Conservation (phyloP, 495 filamentous ascomycete species). For the Penicillium macrosclerotiorum region DNA sequence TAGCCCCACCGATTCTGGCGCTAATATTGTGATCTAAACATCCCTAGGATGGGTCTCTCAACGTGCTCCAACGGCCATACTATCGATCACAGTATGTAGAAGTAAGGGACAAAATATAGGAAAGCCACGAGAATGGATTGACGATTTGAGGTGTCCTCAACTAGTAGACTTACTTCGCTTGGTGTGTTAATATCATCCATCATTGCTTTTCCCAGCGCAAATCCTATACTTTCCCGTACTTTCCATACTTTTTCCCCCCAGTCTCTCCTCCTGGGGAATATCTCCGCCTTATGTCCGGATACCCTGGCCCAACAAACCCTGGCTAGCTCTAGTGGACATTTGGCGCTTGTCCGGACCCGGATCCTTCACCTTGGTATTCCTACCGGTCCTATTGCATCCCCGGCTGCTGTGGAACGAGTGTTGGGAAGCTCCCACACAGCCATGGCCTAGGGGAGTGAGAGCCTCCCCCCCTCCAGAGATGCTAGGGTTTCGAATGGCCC, state of each 20-base stretch:
- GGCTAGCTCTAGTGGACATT: no score
- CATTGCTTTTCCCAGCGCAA: slow-evolving; percentile 5
- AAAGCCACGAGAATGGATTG: neutral
- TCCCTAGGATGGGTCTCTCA: no score
- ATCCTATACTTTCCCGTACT: no score
- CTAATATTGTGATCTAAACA: neutral
- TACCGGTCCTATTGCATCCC: slow-evolving; percentile 16
- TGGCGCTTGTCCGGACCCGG: neutral
- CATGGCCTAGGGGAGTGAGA: slow-evolving; percentile 7
- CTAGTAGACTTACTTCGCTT: neutral
- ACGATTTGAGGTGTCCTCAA: neutral
- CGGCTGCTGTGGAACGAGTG: slow-evolving; percentile 9
- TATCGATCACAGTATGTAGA: no score
- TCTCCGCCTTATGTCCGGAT: no score
- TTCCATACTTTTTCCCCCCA: neutral
- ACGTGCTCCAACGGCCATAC: no score
- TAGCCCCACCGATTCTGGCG: neutral
- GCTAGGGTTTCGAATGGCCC: neutral
- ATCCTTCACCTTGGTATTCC: slow-evolving; percentile 4
- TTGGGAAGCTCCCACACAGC: neutral
- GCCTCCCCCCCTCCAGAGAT: neutral
- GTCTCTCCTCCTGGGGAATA: no score
- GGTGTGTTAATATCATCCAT: slow-evolving; percentile 1
- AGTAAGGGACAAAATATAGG: neutral
- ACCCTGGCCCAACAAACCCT: no score